Evolutionary conservation across 208 protist species (phyloP).

Genomic region (Porcisia hertigi): DNA sequence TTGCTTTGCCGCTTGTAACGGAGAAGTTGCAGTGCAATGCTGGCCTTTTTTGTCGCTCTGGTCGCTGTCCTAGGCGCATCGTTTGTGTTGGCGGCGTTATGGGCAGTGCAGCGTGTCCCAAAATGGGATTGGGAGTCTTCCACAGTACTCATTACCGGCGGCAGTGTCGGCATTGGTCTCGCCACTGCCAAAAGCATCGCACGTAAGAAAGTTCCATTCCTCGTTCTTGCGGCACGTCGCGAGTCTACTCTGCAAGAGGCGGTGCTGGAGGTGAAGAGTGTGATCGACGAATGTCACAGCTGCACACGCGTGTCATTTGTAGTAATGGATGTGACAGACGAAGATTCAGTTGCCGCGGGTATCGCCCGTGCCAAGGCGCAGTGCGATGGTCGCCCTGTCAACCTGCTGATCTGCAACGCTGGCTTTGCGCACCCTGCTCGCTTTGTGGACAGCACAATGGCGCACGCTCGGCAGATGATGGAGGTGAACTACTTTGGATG

Average conservation of each 20-base stretch:
- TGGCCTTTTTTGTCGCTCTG: constrained; percentile 7
- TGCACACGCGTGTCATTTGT: constrained; percentile 64
- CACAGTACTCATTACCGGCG: constrained; percentile 82
- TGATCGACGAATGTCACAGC: constrained; percentile 24
- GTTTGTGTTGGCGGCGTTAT: constrained; percentile 32
- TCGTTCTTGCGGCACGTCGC: constrained; percentile 78
- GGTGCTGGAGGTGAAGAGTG: constrained; percentile 41
- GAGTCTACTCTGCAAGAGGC: constrained; percentile 60
- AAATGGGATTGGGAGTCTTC: constrained; percentile 52
- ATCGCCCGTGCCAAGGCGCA: constrained; percentile 21
- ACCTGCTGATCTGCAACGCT: constrained; percentile 85
- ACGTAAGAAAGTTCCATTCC: constrained; percentile 38
- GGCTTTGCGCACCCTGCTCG: constrained; percentile 82
- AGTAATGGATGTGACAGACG: constrained; percentile 78
- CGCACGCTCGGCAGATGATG: constrained; percentile 75
- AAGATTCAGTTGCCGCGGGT: constrained; percentile 51
- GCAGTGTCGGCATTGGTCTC: constrained; percentile 84
- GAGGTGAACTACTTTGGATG: constrained; percentile 91
- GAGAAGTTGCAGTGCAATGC: constrained; percentile 10
- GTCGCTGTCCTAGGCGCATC: constrained; percentile 26
- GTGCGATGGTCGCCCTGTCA: constrained; percentile 44
- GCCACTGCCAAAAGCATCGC: constrained; percentile 66
- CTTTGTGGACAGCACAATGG: constrained; percentile 70
- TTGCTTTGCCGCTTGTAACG: not conserved
- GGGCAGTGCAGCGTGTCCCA: constrained; percentile 63